These are phyloP conservation scores for Aspergillus sp. DNA, from an alignment of 2,329 filamentous ascomycete species.

Conservation along the genomic window DNA sequence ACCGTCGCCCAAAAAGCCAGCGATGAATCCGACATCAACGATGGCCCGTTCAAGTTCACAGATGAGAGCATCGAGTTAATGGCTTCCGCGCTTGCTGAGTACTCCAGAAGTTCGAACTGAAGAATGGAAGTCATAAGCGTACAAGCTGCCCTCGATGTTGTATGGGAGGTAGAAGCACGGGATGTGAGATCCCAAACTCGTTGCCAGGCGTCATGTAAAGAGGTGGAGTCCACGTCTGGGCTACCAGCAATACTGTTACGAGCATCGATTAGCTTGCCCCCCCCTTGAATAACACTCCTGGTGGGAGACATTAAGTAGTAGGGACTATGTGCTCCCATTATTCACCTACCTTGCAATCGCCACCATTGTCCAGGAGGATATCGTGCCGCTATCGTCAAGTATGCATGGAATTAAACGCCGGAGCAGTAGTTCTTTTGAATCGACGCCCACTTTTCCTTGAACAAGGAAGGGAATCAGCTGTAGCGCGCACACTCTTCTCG, in stretches of 20 bases:
- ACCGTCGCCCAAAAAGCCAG: conserved; percentile 70
- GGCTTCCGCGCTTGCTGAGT: conserved; percentile 66
- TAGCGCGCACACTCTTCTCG: conserved; percentile 49
- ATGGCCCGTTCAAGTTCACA: conserved; percentile 79
- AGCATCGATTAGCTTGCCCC: conserved; percentile 6
- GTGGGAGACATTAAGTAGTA: neutral
- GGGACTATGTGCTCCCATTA: neutral
- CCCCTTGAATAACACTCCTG: neutral
- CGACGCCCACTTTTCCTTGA: conserved; percentile 45
- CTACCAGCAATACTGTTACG: conserved; percentile 33
- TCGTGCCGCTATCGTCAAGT: conserved; percentile 65
- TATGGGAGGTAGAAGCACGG: conserved; percentile 67
- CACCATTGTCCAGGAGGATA: conserved; percentile 80
- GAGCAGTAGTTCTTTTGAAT: conserved; percentile 58
- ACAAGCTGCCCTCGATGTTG: conserved; percentile 74
- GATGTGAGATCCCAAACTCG: conserved; percentile 73
- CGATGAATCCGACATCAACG: conserved; percentile 74
- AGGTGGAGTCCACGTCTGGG: conserved; percentile 36
- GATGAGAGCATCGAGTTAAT: conserved; percentile 71
- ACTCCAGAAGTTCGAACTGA: conserved; percentile 63
- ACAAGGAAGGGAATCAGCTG: conserved; percentile 57
- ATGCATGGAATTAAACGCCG: conserved; percentile 59
- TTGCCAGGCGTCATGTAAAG: conserved; percentile 59
- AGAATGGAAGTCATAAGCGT: conserved; percentile 70
- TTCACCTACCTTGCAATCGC: conserved; percentile 70